phyloP scores from a whole-genome alignment of 306 rosid genomes.

The Boehmeria nivea region DNA sequence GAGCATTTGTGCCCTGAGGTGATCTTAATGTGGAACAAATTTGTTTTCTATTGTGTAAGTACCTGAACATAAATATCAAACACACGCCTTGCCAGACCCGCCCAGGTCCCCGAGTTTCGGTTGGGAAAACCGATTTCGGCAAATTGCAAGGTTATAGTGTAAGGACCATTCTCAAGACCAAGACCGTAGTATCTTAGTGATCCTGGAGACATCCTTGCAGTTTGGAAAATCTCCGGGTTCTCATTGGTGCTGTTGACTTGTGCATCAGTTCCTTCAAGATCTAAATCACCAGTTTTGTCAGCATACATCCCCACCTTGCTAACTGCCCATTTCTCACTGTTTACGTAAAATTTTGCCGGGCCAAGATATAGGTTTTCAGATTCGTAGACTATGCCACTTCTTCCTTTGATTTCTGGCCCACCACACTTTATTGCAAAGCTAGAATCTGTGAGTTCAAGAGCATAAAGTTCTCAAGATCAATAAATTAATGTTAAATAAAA shows the following conservation, averaged over 20 bases:
- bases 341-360: conserved; percentile 11
- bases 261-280: background rate
- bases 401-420: conserved; percentile 16
- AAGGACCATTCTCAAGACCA: conserved; percentile 47
- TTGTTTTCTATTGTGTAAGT: background rate
- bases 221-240: conserved; percentile 20
- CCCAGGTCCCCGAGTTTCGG: conserved; percentile 17
- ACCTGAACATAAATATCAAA: conserved; percentile 63
- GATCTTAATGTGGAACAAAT: background rate
- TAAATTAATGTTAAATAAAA: too few relatives aligned
- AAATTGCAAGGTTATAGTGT: conserved; percentile 45
- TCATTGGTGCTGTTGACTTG: conserved; percentile 12
- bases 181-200: conserved; percentile 44
- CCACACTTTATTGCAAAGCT: conserved; percentile 30
- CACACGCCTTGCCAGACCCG: conserved; percentile 47
- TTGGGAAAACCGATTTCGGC: conserved; percentile 36
- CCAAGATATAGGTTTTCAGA: conserved; percentile 18
- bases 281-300: conserved; percentile 1
- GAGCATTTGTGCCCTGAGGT: background rate
- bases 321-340: conserved; percentile 22
- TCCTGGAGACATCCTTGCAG: conserved; percentile 23
- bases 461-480: too few relatives aligned
- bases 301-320: conserved; percentile 26
- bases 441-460: conserved; percentile 11
- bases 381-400: conserved; percentile 17